Evolutionary conservation across 2,329 filamentous ascomycete species (phyloP).

Genomic region (Fusarium chaquense): DNA sequence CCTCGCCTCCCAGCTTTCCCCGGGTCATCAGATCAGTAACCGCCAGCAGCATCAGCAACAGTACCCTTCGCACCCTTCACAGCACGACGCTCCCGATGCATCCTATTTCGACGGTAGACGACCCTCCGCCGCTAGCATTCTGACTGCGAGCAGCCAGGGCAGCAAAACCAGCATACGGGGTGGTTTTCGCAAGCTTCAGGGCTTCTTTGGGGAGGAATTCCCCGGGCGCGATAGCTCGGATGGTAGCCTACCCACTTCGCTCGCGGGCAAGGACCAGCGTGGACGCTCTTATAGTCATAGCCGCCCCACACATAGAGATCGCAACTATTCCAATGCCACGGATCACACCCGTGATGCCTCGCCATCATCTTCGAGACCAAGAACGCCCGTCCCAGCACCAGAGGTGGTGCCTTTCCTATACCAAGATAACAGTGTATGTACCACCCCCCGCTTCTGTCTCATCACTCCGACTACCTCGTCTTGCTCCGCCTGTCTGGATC

Average conservation of each 20-base stretch:
- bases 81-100: slow-evolving; percentile 70
- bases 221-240: slow-evolving; percentile 80
- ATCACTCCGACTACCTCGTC: slow-evolving; percentile 29
- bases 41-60: slow-evolving; percentile 55
- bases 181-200: slow-evolving; percentile 85
- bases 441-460: slow-evolving; percentile 43
- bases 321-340: slow-evolving; percentile 83
- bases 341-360: slow-evolving; percentile 81
- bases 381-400: slow-evolving; percentile 87
- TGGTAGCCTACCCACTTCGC: slow-evolving; percentile 67
- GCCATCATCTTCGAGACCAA: slow-evolving; percentile 79
- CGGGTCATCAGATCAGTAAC: slow-evolving; percentile 66
- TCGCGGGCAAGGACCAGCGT: slow-evolving; percentile 68
- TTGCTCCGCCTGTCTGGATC: slow-evolving; percentile 18
- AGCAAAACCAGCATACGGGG: slow-evolving; percentile 79
- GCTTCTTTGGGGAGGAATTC: slow-evolving; percentile 93
- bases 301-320: slow-evolving; percentile 71
- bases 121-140: slow-evolving; percentile 86
- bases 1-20: slow-evolving; percentile 74
- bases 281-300: slow-evolving; percentile 72
- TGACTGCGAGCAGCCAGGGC: slow-evolving; percentile 83
- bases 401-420: slow-evolving; percentile 99
- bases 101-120: slow-evolving; percentile 79
- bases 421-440: slow-evolving; percentile 79
- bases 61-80: slow-evolving; percentile 17